Conservation (phyloP, 2,329 filamentous ascomycete genomes). For the Leptographium procerum region DNA sequence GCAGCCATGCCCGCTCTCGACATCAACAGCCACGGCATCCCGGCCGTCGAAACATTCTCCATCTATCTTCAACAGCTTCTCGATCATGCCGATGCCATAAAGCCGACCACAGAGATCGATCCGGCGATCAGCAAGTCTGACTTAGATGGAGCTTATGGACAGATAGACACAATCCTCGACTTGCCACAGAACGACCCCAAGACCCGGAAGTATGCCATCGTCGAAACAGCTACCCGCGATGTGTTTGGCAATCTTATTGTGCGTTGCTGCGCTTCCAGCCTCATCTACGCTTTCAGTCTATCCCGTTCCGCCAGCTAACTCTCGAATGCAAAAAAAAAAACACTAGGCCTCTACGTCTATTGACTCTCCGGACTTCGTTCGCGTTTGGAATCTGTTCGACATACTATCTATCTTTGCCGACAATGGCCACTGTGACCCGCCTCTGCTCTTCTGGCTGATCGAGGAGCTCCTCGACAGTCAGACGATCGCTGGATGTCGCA, state of each 20-base stretch:
- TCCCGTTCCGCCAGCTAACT: neutral
- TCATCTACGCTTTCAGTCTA: neutral
- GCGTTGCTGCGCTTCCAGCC: conserved; percentile 22
- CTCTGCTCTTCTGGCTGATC: conserved; percentile 77
- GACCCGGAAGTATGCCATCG: conserved; percentile 52
- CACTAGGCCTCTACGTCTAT: conserved; percentile 61
- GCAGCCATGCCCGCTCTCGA: conserved; percentile 39
- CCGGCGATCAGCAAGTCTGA: conserved; percentile 63
- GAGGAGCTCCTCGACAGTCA: conserved; percentile 95
- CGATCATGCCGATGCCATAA: conserved; percentile 44
- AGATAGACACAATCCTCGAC: conserved; percentile 30
- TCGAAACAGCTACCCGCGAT: conserved; percentile 75
- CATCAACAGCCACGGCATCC: conserved; percentile 34
- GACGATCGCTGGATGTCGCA: conserved; percentile 81
- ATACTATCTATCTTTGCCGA: conserved; percentile 83
- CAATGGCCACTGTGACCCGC: conserved; percentile 63
- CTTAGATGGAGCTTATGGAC: conserved; percentile 37
- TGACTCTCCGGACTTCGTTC: conserved; percentile 64
- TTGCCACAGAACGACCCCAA: conserved; percentile 24
- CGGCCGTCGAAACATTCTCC: conserved; percentile 41
- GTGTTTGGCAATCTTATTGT: conserved; percentile 73
- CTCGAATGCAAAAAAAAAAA: neutral
- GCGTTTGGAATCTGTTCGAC: conserved; percentile 89
- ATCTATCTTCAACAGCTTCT: conserved; percentile 46
- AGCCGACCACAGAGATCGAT: conserved; percentile 53